Base-by-base conservation (phyloP, 1,284 basidiomycete genomes). In the Sanghuangporus baumii region DNA sequence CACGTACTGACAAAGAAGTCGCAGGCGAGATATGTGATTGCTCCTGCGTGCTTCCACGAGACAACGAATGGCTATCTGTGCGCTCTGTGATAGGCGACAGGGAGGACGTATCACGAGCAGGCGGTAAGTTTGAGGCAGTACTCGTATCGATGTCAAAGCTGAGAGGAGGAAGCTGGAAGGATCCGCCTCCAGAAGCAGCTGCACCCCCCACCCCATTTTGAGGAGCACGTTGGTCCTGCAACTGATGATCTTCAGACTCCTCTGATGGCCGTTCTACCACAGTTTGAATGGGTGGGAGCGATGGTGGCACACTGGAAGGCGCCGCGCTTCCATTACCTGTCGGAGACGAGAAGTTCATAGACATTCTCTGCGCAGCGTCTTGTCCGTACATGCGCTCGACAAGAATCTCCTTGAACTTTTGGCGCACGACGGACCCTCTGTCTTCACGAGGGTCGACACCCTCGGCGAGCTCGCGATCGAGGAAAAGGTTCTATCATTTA, bases 401-500 rank as follows among this genome's bases (percentile, higher is more conserved):
- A 12, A 94, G 78, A 40, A 94, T 83, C 41, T 79, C 77, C 63
- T 84, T 77, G 63, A 94, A 80, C 59, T 81, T 78, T 6, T 81
- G 76, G 8, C 93, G 82, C 65, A 93, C 81, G 6, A 78, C 77
- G 2, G 90, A 86, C 2, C 91, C 92, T 40, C 83, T 82, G 67
- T 91, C 90, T 62, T 92, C 88, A 55, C 91, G 81, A 63, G 89
- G 87, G 71, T 96, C 91, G 67, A 94, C 78, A 41, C 76, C 77
- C 72, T 96, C 89, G 14, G 91, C 92, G 12, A 86, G 77, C 68
- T 95, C 93, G 56, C 94, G 85, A 65, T 94, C 92, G 62, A 98
- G 80, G 81, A 98, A 98, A 20, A 98, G 85, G 57, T 87, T 81
- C 90, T 89, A 67, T 18, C 57, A 54, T 7, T 31, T 23, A 20